Base-by-base conservation (phyloP, 2,329 filamentous ascomycete genomes). In the Pyrenophora graminea region DNA sequence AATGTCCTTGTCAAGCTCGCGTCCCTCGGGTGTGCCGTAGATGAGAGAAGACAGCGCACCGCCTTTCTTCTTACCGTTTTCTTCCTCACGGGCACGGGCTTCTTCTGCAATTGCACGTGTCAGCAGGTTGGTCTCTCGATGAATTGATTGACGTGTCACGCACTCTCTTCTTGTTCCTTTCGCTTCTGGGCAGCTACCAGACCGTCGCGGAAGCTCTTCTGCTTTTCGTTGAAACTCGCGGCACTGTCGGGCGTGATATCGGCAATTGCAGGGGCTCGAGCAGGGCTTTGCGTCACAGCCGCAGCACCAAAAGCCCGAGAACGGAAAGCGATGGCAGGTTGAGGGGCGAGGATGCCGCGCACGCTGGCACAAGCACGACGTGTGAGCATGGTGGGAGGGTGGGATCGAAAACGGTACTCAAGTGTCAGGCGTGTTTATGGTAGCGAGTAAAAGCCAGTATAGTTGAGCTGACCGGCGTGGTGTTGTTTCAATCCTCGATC, bases 1-100 rank as follows among this genome's bases (percentile, higher is more conserved):
- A 69, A 99, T 93, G 77, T 97, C 93, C 59, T 90, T 89, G 69
- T 99, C 94, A 72, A 97, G 85, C 77, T 96, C 89, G 55, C 92
- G 86, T 27, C 92, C 94, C 76, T 97, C 93, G 69, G 94, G 91
- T 12, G 94, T 99, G 68, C 94, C 94, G 76, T 99, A 97, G 71
- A 99, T 96, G 63, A 99, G 84, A 64, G 88, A 93, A 31, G 89
- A 88, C 51, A 99, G 76, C 33, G 89, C 85, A 13, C 78, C 77
- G 84, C 88, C 56, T 64, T 85, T 82, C 71, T 87, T 89, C 48
- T 82, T 78, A 44, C 85, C 81, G 49, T 79, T 79, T 56, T 81
- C 79, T 55, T 80, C 78, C 67, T 89, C 84, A 57, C 83, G 80
- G 65, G 80, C 77, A 65, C 81, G 80, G 74, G 85, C 80, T 64